Evolutionary conservation across 2,329 filamentous ascomycete species (phyloP), one percentile per base, ranked within the genome.

Genomic region (Fusarium nodosum): DNA sequence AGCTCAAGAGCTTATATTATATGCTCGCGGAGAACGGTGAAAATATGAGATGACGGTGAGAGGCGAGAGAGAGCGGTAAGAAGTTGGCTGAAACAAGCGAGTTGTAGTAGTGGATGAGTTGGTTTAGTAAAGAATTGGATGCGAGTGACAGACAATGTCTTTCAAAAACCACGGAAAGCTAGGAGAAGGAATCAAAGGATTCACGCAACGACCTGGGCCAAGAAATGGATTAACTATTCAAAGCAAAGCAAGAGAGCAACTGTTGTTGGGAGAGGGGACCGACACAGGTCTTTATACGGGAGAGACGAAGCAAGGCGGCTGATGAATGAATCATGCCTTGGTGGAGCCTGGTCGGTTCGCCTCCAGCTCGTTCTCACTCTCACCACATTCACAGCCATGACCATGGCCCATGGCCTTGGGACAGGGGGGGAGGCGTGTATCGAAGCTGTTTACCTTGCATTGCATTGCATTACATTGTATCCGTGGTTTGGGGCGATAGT

Each of bases 281-380:
- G 38, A 51, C 58, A 46, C 50, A 33, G 60, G 67, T 38, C 67
- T 74, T 74, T 74, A 74, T 74, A 75, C 16, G 66, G 53, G 58
- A 74, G 60, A 56, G 53, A 60, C 59, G 54, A 65, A 59, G 36
- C 60, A 39, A 63, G 72, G 69, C 70, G 71, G 71, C 73, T 74
- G 71, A 74, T 75, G 73, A 75, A 75, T 75, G 73, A 75, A 75
- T 75, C 73, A 75, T 75, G 72, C 63, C 65, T 65, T 46, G 61
- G 73, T 74, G 73, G 73, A 74, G 66, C 69, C 48, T 60, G 60
- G 72, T 64, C 67, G 58, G 71, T 74, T 74, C 72, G 73, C 73
- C 73, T 75, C 73, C 63, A 66, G 66, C 67, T 69, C 57, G 60
- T 45, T 54, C 64, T 52, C 31, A 22, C 48, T 39, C 67, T 61